phyloP scores from a whole-genome alignment of 2,329 filamentous ascomycete genomes.

The Stagonosporopsis tanaceti region DNA sequence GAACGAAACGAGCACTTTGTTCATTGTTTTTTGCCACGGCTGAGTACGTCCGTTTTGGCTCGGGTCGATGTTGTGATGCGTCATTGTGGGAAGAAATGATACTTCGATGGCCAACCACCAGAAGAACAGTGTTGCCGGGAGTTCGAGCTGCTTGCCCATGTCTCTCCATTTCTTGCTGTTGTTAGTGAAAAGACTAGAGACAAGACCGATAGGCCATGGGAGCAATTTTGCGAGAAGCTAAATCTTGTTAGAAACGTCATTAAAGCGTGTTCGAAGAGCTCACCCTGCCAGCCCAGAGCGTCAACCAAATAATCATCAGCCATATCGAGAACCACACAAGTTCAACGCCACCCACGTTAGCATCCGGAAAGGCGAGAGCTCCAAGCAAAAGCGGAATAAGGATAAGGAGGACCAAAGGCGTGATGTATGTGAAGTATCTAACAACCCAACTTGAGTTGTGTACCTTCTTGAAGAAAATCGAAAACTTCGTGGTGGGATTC shows the following conservation, averaged over 20 bases:
- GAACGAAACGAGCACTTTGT: slow-evolving; percentile 86
- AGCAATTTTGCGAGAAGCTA: slow-evolving; percentile 70
- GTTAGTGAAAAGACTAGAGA: slow-evolving; percentile 81
- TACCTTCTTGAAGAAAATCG: slow-evolving; percentile 69
- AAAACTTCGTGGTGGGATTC: slow-evolving; percentile 67
- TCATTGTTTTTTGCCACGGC: slow-evolving; percentile 77
- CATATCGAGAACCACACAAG: slow-evolving; percentile 94
- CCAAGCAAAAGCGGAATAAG: slow-evolving; percentile 74
- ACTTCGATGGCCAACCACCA: slow-evolving; percentile 90
- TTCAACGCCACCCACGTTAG: slow-evolving; percentile 76
- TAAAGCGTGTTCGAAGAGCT: slow-evolving; percentile 24
- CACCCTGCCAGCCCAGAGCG: slow-evolving; percentile 78
- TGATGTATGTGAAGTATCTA: slow-evolving; percentile 76
- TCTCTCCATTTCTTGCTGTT: slow-evolving; percentile 94
- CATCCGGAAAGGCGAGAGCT: slow-evolving; percentile 63
- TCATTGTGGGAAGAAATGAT: slow-evolving; percentile 85
- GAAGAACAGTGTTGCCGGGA: slow-evolving; percentile 86
- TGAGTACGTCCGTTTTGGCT: slow-evolving; percentile 50
- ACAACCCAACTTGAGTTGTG: slow-evolving; percentile 72
- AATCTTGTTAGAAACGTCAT: slow-evolving; percentile 12
- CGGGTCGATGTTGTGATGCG: slow-evolving; percentile 64
- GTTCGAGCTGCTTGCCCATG: slow-evolving; percentile 82
- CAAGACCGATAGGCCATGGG: slow-evolving; percentile 66
- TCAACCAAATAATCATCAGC: slow-evolving; percentile 92
- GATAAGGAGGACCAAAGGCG: slow-evolving; percentile 69